Conservation (phyloP, 352 stramenopile genomes). For the Phytophthora syringae region DNA sequence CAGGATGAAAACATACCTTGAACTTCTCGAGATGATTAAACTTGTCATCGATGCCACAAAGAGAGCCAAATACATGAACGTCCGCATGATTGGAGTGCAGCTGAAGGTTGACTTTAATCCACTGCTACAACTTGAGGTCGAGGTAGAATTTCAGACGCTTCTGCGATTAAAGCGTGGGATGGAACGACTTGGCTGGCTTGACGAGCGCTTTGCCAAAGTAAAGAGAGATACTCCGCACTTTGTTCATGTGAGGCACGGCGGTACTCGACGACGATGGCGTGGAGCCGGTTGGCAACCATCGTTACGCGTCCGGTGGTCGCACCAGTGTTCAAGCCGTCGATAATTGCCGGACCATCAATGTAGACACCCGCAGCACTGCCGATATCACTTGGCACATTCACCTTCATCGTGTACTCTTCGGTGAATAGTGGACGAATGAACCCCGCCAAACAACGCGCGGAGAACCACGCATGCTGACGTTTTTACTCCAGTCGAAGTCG, state of each 20-base stretch:
- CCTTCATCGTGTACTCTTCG: constrained; percentile 46
- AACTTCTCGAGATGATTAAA: constrained; percentile 78
- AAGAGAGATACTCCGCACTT: constrained; percentile 24
- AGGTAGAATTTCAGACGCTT: too few relatives aligned
- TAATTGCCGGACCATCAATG: constrained; percentile 39
- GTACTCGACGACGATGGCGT: constrained; percentile 61
- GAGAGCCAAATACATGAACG: constrained; percentile 60
- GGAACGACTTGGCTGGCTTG: too few relatives aligned
- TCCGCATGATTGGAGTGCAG: constrained; percentile 51
- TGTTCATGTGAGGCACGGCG: too few relatives aligned
- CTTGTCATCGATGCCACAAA: constrained; percentile 61
- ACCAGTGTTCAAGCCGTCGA: constrained; percentile 48
- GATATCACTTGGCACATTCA: constrained; percentile 29
- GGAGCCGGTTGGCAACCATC: constrained; percentile 36
- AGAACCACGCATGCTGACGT: constrained; percentile 47
- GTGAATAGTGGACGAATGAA: constrained; percentile 51
- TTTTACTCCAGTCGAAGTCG: constrained; percentile 48
- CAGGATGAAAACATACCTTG: constrained; percentile 71
- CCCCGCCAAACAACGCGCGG: constrained; percentile 50
- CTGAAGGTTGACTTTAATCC: too few relatives aligned
- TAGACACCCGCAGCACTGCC: constrained; percentile 36
- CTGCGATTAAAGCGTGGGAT: too few relatives aligned
- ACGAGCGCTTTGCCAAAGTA: too few relatives aligned
- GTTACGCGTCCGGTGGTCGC: constrained; percentile 18
- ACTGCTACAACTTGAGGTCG: too few relatives aligned